phyloP scores from a whole-genome alignment of 176 grass and related monocot genomes.

The Musa itinerans region DNA sequence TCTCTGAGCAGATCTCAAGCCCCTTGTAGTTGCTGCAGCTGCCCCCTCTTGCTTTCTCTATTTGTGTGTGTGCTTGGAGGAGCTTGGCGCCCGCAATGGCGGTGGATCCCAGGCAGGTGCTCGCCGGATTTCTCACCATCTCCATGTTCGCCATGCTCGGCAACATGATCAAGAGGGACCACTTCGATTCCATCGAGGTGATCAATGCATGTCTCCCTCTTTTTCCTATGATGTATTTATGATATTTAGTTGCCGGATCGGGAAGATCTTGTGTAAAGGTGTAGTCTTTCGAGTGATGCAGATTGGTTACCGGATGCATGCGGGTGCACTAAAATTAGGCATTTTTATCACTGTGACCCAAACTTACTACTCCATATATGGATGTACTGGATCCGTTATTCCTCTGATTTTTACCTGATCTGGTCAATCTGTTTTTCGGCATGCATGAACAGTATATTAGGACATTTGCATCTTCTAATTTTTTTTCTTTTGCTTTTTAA shows the following conservation, averaged over 20 bases:
- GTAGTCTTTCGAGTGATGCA: not conserved
- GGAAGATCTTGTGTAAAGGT: not conserved
- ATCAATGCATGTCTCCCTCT: not conserved
- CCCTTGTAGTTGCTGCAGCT: not conserved
- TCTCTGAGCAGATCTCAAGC: not conserved
- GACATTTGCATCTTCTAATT: not conserved
- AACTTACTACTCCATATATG: not conserved
- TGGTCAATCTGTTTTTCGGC: not conserved
- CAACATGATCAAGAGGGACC: slow-evolving; percentile 82
- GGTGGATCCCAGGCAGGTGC: slow-evolving; percentile 74
- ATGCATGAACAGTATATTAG: not conserved
- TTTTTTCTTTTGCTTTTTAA: not conserved
- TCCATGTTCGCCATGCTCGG: slow-evolving; percentile 95
- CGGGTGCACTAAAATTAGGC: not conserved
- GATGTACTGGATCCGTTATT: not conserved
- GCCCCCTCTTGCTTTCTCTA: not conserved
- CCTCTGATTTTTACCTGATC: not conserved
- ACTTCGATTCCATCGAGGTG: slow-evolving; percentile 50
- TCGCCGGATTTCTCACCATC: slow-evolving; percentile 76
- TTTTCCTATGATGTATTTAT: not conserved
- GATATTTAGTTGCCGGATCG: not conserved
- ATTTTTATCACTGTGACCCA: not conserved
- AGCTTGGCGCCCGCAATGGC: slow-evolving; percentile 29
- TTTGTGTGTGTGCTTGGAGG: not conserved
- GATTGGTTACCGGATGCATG: not conserved